A percentile compares a stretch with the other conserved stretches of the same genome.
phyloP scores from a whole-genome alignment of 2,329 filamentous ascomycete genomes.

The Lasiodiplodia citricola region DNA sequence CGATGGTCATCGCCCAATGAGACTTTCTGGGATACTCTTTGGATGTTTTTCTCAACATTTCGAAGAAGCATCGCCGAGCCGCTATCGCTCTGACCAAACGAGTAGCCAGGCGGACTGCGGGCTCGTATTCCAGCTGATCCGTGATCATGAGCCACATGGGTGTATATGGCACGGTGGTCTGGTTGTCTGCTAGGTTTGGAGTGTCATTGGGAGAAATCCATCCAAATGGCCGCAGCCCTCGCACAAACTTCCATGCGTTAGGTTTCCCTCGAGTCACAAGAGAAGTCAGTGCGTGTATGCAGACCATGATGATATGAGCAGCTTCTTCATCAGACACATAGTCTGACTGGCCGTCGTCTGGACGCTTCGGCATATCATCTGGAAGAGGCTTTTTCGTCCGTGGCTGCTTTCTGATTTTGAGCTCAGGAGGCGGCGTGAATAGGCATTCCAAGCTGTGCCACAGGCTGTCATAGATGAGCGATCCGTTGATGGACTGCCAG shows the following conservation, averaged over 20 bases:
- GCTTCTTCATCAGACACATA: conserved; percentile 39
- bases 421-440: conserved; percentile 42
- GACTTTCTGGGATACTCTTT: not conserved
- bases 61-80: conserved; percentile 55
- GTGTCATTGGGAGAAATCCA: conserved; percentile 19
- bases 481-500: conserved; percentile 41
- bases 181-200: conserved; percentile 8
- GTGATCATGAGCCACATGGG: conserved; percentile 33
- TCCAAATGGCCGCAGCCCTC: conserved; percentile 9
- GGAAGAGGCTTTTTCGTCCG: not conserved
- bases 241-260: conserved; percentile 25
- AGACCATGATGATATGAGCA: conserved; percentile 48
- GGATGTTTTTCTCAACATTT: conserved; percentile 47
- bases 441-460: conserved; percentile 40
- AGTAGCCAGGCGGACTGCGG: conserved; percentile 56
- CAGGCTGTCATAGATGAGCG: conserved; percentile 45
- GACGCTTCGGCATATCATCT: not conserved
- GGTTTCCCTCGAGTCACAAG: conserved; percentile 36
- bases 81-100: conserved; percentile 56
- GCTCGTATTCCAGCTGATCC: conserved; percentile 58
- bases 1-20: conserved; percentile 11
- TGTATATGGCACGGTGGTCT: conserved; percentile 13
- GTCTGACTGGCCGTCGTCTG: not conserved
- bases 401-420: conserved; percentile 29
- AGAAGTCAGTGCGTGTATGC: conserved; percentile 47